Evolutionary conservation across 768 basidiomycete species (phyloP).

Genomic region (Kwoniella dejecticola): DNA sequence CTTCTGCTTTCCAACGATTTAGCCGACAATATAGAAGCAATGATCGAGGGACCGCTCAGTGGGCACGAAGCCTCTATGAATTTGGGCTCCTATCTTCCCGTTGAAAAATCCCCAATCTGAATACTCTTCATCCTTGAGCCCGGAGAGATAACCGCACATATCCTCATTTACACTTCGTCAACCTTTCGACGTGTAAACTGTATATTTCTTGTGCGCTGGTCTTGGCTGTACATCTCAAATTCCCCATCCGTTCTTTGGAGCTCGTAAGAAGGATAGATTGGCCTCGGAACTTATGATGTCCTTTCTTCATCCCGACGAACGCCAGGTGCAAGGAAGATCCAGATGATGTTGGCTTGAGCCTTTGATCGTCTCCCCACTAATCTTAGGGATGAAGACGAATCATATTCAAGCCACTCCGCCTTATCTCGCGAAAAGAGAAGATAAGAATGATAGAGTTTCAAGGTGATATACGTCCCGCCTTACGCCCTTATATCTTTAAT

Average conservation of each 20-base stretch:
- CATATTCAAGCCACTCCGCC: slow-evolving; percentile 14
- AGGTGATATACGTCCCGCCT: slow-evolving; percentile 38
- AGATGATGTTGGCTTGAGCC: slow-evolving; percentile 29
- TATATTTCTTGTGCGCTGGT: slow-evolving; percentile 12
- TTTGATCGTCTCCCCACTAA: slow-evolving; percentile 24
- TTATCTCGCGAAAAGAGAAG: not conserved
- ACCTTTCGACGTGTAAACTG: slow-evolving; percentile 27
- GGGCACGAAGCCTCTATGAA: slow-evolving; percentile 17
- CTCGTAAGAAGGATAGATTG: slow-evolving; percentile 25
- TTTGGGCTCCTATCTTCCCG: slow-evolving; percentile 11
- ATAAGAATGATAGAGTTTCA: not conserved
- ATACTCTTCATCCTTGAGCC: not conserved
- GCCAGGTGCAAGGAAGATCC: not conserved
- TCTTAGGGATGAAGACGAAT: slow-evolving; percentile 19
- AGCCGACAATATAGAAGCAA: too few species aligned
- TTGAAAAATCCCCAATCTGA: not conserved
- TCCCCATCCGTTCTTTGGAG: slow-evolving; percentile 25
- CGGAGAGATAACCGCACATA: slow-evolving; percentile 29
- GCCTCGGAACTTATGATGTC: slow-evolving; percentile 24
- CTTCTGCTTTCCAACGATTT: too few species aligned
- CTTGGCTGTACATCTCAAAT: slow-evolving; percentile 34
- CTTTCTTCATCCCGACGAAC: not conserved
- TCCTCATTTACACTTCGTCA: slow-evolving; percentile 32
- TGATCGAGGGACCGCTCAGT: slow-evolving; percentile 25
- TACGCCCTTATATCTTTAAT: slow-evolving; percentile 26